Evolutionary conservation across 176 grass and related monocot genomes (phyloP), one percentile per base, ranked within the genome.

Genomic region (Dactylis glomerata): DNA sequence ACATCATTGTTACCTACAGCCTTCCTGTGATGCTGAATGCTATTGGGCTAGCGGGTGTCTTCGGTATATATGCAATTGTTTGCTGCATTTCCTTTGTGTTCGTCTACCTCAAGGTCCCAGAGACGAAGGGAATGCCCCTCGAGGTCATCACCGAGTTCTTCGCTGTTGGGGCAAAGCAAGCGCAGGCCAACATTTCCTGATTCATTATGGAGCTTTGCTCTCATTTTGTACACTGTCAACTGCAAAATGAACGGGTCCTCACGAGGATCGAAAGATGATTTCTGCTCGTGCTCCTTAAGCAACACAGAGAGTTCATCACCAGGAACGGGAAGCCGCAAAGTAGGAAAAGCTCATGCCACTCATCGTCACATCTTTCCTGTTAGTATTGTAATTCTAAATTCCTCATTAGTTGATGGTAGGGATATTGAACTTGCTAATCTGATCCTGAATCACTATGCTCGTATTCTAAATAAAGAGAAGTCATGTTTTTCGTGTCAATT

Each of bases 61-160:
- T 94, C 1, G 90, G 92, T 33, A 94, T 94, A 59, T 97, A 97
- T 26, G 92, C 92, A 12, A 23, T 88, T 19, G 95, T 97, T 55
- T 97, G 95, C 20, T 17, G 82, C 4, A 54, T 97, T 0, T 78
- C 95, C 50, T 84, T 97, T 23, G 85, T 92, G 59, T 97, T 97
- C 17, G 95, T 97, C 61, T 97, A 72, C 76, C 62, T 94, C 38
- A 94, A 92, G 86, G 95, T 97, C 20, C 95, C 95, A 1, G 95
- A 97, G 80, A 97, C 94, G 1, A 97, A 94, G 52, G 92, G 94
- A 47, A 97, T 97, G 94, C 94, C 94, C 5, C 94, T 97, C 6
- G 94, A 97, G 81, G 91, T 97, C 56, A 97, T 97, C 63, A 89
- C 90, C 1, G 94, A 97, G 68, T 97, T 97, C 82, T 97, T 97